phyloP scores from a whole-genome alignment of 805 yeast species.

The Candida peoriensis region DNA sequence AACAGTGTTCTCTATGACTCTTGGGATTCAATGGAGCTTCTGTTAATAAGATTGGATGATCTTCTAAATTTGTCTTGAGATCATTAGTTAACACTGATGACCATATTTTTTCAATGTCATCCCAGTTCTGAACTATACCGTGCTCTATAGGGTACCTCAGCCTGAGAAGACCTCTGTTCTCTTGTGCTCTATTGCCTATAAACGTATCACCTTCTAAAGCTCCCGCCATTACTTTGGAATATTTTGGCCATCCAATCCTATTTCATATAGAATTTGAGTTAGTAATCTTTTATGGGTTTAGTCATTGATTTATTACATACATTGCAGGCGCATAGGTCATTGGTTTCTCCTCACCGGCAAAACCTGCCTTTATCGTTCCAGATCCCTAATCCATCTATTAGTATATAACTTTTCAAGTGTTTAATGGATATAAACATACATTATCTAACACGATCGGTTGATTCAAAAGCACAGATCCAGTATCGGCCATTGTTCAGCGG shows the following conservation, averaged over 20 bases:
- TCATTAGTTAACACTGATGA: slow-evolving; percentile 54
- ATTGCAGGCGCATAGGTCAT: slow-evolving; percentile 55
- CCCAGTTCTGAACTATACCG: slow-evolving; percentile 81
- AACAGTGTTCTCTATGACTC: slow-evolving; percentile 84
- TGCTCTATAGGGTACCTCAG: slow-evolving; percentile 71
- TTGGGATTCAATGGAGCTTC: slow-evolving; percentile 87
- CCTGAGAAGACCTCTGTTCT: slow-evolving; percentile 68
- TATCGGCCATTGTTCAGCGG: slow-evolving; percentile 12
- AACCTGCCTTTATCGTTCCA: slow-evolving; percentile 81
- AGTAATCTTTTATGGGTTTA: background rate
- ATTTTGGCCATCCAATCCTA: slow-evolving; percentile 75
- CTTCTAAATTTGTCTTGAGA: slow-evolving; percentile 56
- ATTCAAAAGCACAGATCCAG: slow-evolving; percentile 35
- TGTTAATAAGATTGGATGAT: slow-evolving; percentile 83
- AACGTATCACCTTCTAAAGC: slow-evolving; percentile 60
- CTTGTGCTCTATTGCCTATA: slow-evolving; percentile 73
- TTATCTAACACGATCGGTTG: slow-evolving; percentile 78
- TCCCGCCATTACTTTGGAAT: slow-evolving; percentile 77
- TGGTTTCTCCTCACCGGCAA: slow-evolving; percentile 89
- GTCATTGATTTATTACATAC: slow-evolving; percentile 19
- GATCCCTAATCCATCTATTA: slow-evolving; percentile 49
- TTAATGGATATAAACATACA: slow-evolving; percentile 24
- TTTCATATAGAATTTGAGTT: slow-evolving; percentile 2
- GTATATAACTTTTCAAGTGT: background rate
- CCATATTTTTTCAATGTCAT: slow-evolving; percentile 83